Evolutionary conservation across 1,284 basidiomycete genomes (phyloP), one percentile per base, ranked within the genome.

Genomic region (Neolentinus lepideus): DNA sequence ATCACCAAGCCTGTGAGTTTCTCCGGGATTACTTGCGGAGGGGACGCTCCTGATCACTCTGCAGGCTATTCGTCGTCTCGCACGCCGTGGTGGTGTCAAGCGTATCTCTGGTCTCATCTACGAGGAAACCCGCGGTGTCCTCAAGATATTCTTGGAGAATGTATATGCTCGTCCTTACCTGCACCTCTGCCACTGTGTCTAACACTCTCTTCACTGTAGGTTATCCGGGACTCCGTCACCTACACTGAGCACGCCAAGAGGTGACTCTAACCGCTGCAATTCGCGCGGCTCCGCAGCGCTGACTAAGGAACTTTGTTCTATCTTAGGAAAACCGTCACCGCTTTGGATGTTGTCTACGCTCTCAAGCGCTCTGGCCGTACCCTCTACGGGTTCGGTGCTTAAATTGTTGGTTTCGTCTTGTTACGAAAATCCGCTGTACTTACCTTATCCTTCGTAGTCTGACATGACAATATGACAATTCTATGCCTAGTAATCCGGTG

Each of bases 141-240:
- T 92, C 69, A 90, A 91, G 77, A 86, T 91, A 67, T 90, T 92
- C 79, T 74, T 88, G 45, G 81, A 85, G 76, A 83, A 80, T 66
- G 74, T 43, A 43, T 16, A 16, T 16, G n/a, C 16, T 21, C 38
- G 19, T 43, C 38, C 38, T 4, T n/a, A n/a, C 8, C 8, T n/a
- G 4, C 38, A 43, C 38, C 4, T 43, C 8, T 43, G 16, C 38
- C 19, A 16, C 16, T 43, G 8, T 43, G 8, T 43, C 38, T 43
- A 16, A 43, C 6, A n/a, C 19, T 43, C 19, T 6, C 4, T 16
- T n/a, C 38, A 16, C 16, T 43, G 38, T 16, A 43, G 38, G 38
- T 89, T 66, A 90, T 92, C 64, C 83, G 87, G 70, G 90, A 94
- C 77, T 92, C 91, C 54, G 91, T 93, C 69, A 93, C 91, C 55